phyloP scores from a whole-genome alignment of 495 filamentous ascomycete species.

The Penicillium fimorum region DNA sequence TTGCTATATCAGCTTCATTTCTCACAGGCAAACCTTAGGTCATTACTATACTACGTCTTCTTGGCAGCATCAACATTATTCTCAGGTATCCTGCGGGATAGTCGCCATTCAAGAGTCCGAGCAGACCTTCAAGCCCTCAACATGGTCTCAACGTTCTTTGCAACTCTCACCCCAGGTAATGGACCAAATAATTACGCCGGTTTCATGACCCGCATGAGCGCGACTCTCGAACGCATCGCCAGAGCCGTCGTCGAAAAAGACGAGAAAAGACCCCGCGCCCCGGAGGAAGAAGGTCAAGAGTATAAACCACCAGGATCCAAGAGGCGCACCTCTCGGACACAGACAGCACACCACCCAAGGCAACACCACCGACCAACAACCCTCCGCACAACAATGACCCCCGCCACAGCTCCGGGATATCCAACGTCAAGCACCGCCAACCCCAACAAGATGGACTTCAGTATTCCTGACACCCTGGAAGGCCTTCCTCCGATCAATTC shows the following conservation, averaged over 20 bases:
- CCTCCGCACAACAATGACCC: conserved; percentile 14
- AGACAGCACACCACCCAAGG: conserved; percentile 12
- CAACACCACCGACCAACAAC: conserved; percentile 14
- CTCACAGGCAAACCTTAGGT: conserved; percentile 51
- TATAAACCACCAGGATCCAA: conserved; percentile 12
- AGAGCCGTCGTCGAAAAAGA: conserved; percentile 81
- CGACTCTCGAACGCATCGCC: conserved; percentile 89
- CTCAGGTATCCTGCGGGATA: conserved; percentile 87
- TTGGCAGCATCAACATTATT: conserved; percentile 92
- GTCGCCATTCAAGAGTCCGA: conserved; percentile 71
- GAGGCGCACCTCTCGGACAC: conserved; percentile 10
- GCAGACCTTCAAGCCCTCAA: conserved; percentile 85
- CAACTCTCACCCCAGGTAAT: conserved; percentile 61
- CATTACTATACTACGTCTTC: conserved; percentile 92
- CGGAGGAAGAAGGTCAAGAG: conserved; percentile 15
- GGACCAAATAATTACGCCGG: conserved; percentile 73
- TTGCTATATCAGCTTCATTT: not conserved
- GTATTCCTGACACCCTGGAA: conserved; percentile 36
- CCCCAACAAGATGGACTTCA: conserved; percentile 10
- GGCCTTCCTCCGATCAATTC: conserved; percentile 42
- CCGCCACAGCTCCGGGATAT: conserved; percentile 1
- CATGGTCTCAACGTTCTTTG: conserved; percentile 83
- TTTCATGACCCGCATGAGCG: conserved; percentile 85
- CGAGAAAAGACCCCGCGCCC: conserved; percentile 51
- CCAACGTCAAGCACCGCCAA: conserved; percentile 8